Evolutionary conservation across 352 stramenopile species (phyloP), one percentile per base, ranked within the genome.

Genomic region (Phytopythium delawarense): DNA sequence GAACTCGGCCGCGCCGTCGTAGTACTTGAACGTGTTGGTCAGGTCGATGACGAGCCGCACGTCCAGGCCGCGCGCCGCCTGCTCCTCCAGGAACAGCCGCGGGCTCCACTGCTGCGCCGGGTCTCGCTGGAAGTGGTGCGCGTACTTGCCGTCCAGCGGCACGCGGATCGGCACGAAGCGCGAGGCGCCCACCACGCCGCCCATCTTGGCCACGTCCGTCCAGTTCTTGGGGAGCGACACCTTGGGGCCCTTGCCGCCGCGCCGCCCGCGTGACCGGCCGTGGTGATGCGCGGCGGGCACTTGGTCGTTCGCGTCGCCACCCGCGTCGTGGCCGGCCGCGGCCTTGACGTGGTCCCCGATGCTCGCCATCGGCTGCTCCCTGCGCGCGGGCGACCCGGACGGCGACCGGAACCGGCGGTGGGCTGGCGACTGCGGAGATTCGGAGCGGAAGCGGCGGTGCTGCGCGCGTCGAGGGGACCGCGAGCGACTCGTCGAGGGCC

Each of bases 1-100:
- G 48, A 94, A 89, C 56, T 76, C 81, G 3, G 59, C 42, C 2
- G 63, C 65, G 13, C 85, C 85, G 53, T 89, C 66, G 71, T 94
- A 94, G 65, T 94, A 94, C 62, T 92, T 91, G 64, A 76, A 81
- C 20, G 85, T 94, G 59, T 94, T 94, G 18, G 85, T 94, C 39
- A 94, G 72, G 54, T 94, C 85, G 30, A 94, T 82, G 39, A 94
- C 64, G 59, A 92, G 74, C 21, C 86, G 77, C 21, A 92, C 71
- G 56, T 88, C 64, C 2, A 81, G 57, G 0, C 72, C 61, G 9
- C 68, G 66, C 13, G 53, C 57, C 9, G 64, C 53, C 54, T 91
- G 83, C 20, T 68, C 50, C 16, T 81, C 61, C 18, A 91, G 62
- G 67, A 94, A 88, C 16, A 73, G 50, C 35, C 67, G 61, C 4